Conservation (phyloP, 2,329 filamentous ascomycete genomes). For the Fulvia fulva region DNA sequence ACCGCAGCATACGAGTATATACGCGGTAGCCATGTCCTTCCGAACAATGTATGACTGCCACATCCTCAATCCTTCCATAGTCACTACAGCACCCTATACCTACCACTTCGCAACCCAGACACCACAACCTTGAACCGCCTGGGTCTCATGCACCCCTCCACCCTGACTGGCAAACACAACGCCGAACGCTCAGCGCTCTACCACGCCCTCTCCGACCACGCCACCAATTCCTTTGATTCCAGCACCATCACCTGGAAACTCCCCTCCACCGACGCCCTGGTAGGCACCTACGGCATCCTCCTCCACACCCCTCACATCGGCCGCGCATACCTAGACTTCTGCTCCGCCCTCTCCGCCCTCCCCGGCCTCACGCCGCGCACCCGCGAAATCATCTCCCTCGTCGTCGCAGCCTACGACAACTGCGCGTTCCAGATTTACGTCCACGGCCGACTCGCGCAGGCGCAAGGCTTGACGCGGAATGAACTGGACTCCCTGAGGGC, state of each 20-base stretch:
- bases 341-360: slow-evolving; percentile 3
- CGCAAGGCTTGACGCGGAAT: slow-evolving; percentile 2
- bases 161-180: slow-evolving; percentile 15
- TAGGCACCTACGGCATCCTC: slow-evolving; percentile 12
- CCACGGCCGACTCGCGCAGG: slow-evolving; percentile 1
- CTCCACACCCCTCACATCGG: slow-evolving; percentile 13
- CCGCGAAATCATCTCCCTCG: slow-evolving; percentile 10
- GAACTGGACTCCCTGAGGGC: slow-evolving; percentile 10
- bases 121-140: slow-evolving; percentile 10
- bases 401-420: slow-evolving; percentile 9
- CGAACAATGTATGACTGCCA: background rate
- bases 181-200: slow-evolving; percentile 14
- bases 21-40: background rate
- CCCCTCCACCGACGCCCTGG: slow-evolving; percentile 10
- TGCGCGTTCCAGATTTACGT: slow-evolving; percentile 6
- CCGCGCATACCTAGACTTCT: slow-evolving; percentile 7
- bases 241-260: slow-evolving; percentile 7
- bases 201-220: slow-evolving; percentile 10
- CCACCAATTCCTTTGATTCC: background rate
- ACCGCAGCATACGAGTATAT: background rate
- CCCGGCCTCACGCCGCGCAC: slow-evolving; percentile 5
- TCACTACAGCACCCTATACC: background rate
- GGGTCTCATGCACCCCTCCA: slow-evolving; percentile 15
- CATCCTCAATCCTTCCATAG: background rate
- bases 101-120: background rate